Base-by-base conservation (phyloP, 352 stramenopile genomes). In the Phytophthora nicotianae region DNA sequence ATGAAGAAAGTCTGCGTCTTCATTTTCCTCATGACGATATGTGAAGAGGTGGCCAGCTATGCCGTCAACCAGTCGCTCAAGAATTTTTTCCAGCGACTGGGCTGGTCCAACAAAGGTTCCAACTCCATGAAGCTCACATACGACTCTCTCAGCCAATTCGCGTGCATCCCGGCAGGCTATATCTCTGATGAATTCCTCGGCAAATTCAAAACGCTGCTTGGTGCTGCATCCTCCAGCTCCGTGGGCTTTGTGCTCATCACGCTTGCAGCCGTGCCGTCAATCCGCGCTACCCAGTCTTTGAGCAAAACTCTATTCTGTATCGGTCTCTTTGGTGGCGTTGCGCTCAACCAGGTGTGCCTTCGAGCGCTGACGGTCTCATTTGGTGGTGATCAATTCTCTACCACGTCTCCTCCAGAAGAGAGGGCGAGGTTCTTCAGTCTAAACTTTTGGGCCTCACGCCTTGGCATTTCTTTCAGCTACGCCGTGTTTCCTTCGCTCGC, bases 401-500 rank as follows among this genome's bases (percentile, higher is more conserved):
- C 75, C 4, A 53, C 54, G n/a, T 73, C 77, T 19, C 72, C 66
- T 5, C 55, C 52, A 27, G 70, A 75, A 14, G 58, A 87, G 20
- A 81, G 88, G 42, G 66, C 75, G 14, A 80, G 59, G 19, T 96
- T 87, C 67, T 96, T 95, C 74, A 89, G 75, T 41, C 83, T 78
- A 29, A 93, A 93, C 60, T 96, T 95, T 72, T 92, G 77, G 68
- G 73, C 65, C 38, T 80, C 92, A 48, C 92, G 93, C 64, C 63
- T 91, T 37, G 86, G 87, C 19, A 74, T 86, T 4, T 56, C 73
- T 4, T 79, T 96, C 54, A 86, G 78, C 56, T 97, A 93, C 65
- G 86, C 71, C 4, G 80, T 92, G 24, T 81, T 96, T 26, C 82
- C 84, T 19, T 85, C 79, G 23, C 65, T 96, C 17, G 90, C 73